Percentiles rank a stretch among this genome's conserved stretches.
Conservation (phyloP, 148 eudicot genomes). For the Talinum fruticosum region DNA sequence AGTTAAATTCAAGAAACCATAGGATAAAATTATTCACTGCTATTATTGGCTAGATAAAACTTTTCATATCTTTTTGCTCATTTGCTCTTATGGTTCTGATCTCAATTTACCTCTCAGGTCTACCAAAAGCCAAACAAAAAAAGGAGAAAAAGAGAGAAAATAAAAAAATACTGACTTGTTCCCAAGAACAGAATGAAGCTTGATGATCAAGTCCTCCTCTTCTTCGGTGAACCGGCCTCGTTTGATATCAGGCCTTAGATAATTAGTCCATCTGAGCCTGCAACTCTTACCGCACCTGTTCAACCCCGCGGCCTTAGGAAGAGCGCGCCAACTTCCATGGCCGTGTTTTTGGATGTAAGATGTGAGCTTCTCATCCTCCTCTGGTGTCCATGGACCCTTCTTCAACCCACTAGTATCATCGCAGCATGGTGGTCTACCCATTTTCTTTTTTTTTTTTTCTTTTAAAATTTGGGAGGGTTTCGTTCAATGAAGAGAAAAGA, state of each 20-base stretch:
- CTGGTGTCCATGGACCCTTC: conserved; percentile 72
- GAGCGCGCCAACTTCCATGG: conserved; percentile 61
- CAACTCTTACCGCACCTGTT: conserved; percentile 77
- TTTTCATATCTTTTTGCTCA: neutral
- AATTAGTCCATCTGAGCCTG: conserved; percentile 63
- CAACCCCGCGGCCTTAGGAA: conserved; percentile 53
- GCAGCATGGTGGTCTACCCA: conserved; percentile 56
- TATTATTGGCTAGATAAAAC: neutral
- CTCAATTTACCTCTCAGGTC: no score
- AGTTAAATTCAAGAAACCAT: neutral
- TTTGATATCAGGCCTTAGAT: conserved; percentile 57
- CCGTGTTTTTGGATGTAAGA: conserved; percentile 49
- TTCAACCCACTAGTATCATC: conserved; percentile 38
- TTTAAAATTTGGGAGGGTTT: neutral
- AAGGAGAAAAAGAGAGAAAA: neutral
- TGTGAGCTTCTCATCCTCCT: conserved; percentile 52
- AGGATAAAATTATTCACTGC: no score
- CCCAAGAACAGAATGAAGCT: conserved; percentile 63
- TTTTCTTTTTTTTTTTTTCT: neutral
- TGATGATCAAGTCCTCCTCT: conserved; percentile 52
- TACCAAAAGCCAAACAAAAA: no score
- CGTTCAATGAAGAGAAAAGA: neutral
- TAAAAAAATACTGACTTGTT: conserved; percentile 40
- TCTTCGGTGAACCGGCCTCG: conserved; percentile 57
- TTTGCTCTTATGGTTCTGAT: neutral